phyloP scores from a whole-genome alignment of 306 rosid genomes.

The Vigna nakashimae region DNA sequence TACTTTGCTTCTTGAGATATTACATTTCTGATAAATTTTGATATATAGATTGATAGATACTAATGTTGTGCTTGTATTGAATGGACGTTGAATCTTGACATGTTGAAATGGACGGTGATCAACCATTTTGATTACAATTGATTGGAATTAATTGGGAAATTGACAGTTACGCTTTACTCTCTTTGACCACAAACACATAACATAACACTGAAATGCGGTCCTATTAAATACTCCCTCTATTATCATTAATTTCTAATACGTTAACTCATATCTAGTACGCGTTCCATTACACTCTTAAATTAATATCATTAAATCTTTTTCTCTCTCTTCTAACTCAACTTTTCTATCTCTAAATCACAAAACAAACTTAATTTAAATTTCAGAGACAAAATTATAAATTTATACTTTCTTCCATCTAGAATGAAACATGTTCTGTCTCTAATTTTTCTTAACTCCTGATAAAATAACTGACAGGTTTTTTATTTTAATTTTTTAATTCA shows the following conservation, averaged over 20 bases:
- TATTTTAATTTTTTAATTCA: too few species aligned
- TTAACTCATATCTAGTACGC: not conserved
- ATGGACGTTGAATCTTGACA: constrained; percentile 35
- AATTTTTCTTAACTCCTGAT: too few species aligned
- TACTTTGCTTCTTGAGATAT: not conserved
- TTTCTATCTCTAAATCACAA: not conserved
- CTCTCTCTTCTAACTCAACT: not conserved
- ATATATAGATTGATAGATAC: not conserved
- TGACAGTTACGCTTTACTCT: not conserved
- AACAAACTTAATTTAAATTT: too few species aligned
- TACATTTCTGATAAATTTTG: not conserved
- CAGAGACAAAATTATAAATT: too few species aligned
- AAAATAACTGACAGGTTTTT: too few species aligned
- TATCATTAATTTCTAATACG: not conserved
- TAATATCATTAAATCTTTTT: not conserved
- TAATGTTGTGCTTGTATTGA: not conserved
- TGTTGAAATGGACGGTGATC: constrained; percentile 35
- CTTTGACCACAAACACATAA: not conserved
- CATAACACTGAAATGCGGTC: not conserved
- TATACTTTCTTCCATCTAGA: too few species aligned
- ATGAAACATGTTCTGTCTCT: too few species aligned
- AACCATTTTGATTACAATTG: not conserved
- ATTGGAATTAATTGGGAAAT: not conserved
- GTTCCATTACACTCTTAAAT: not conserved
- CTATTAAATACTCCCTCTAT: not conserved